Percentiles rank a stretch among this genome's conserved stretches.
Conservation (phyloP, 176 grass and related monocot genomes). For the Luzula sylvatica region DNA sequence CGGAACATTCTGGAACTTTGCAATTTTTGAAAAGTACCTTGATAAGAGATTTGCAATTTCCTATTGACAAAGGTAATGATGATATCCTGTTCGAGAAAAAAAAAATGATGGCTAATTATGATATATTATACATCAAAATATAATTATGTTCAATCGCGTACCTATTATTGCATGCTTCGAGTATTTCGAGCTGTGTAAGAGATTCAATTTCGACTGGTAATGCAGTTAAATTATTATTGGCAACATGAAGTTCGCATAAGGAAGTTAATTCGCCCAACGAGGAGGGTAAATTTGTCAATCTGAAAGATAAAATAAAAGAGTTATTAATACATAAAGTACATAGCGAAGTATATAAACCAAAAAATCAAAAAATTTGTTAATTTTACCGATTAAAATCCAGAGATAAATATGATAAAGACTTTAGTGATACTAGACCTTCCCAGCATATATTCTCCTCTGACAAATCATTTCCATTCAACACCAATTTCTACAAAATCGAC, state of each 20-base stretch:
- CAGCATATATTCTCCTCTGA: slow-evolving; percentile 62
- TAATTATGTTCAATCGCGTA: slow-evolving; percentile 15
- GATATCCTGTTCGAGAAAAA: slow-evolving; percentile 49
- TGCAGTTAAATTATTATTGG: slow-evolving; percentile 49
- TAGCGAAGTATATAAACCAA: not conserved
- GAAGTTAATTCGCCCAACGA: slow-evolving; percentile 48
- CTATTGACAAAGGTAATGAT: slow-evolving; percentile 59
- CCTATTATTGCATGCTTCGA: slow-evolving; percentile 80
- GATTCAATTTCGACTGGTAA: slow-evolving; percentile 72
- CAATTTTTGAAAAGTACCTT: slow-evolving; percentile 30
- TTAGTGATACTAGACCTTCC: slow-evolving; percentile 67
- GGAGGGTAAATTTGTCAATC: slow-evolving; percentile 60
- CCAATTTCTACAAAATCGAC: slow-evolving; percentile 63
- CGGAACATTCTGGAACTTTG: slow-evolving; percentile 1
- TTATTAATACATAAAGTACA: not conserved
- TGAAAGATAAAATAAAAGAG: slow-evolving; percentile 30
- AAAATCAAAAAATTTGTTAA: not conserved
- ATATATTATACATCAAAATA: not conserved
- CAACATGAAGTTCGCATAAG: slow-evolving; percentile 62
- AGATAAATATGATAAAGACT: slow-evolving; percentile 47
- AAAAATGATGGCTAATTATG: not conserved
- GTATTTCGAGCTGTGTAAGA: slow-evolving; percentile 61
- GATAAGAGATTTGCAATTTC: slow-evolving; percentile 62
- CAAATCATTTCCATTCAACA: slow-evolving; percentile 75
- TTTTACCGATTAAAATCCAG: slow-evolving; percentile 62